Conservation (phyloP, 1,139 yeast genomes). For the Yamadazyma dushanensis region DNA sequence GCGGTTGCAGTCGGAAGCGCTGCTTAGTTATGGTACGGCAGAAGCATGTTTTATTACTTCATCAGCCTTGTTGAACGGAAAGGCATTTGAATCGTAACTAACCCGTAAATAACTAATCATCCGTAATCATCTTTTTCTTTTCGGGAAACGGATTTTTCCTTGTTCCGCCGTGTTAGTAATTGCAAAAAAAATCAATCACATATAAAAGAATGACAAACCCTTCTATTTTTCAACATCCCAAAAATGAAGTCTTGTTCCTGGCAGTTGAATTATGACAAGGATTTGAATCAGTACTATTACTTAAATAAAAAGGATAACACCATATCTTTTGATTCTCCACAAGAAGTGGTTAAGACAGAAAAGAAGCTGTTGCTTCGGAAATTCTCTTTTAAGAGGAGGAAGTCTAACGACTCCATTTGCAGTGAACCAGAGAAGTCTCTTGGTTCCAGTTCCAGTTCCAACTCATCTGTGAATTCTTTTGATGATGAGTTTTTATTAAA, state of each 20-base stretch:
- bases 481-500: constrained; percentile 32
- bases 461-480: constrained; percentile 3
- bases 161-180: constrained; percentile 6
- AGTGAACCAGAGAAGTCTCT: not conserved
- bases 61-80: no score
- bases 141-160: not conserved
- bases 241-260: constrained; percentile 13
- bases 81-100: no score
- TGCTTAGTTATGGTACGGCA: no score
- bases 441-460: not conserved
- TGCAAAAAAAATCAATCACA: constrained; percentile 4
- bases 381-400: constrained; percentile 14
- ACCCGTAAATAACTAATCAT: constrained; percentile 1
- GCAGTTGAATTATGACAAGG: constrained; percentile 31
- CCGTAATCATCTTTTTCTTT: not conserved
- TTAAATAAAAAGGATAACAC: constrained; percentile 30
- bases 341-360: constrained; percentile 33
- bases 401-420: constrained; percentile 8
- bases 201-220: not conserved
- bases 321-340: constrained; percentile 41
- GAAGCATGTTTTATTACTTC: no score
- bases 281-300: constrained; percentile 39
- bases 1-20: no score
- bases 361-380: constrained; percentile 13
- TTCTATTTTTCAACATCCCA: not conserved